phyloP scores from a whole-genome alignment of 306 rosid species.

The Lathyrus tuberosus region DNA sequence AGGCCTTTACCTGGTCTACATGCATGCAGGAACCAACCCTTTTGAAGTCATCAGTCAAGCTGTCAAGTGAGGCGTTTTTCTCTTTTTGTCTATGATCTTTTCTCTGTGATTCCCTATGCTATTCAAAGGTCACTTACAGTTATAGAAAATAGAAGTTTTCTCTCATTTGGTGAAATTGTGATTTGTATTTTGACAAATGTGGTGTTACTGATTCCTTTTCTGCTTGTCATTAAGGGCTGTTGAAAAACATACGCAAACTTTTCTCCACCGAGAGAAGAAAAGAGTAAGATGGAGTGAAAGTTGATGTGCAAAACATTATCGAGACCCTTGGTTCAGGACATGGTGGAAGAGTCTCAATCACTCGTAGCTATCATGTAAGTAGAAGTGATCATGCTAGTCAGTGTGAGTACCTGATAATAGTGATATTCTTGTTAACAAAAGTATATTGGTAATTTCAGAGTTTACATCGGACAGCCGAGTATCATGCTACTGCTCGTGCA shows the following conservation, averaged over 20 bases:
- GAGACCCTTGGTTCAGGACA: too few species aligned
- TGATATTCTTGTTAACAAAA: neutral
- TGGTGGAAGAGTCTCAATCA: too few species aligned
- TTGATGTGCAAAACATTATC: too few species aligned
- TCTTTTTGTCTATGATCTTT: neutral
- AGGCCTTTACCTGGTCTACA: slow-evolving; percentile 78
- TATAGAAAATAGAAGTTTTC: neutral
- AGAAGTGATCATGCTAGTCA: too few species aligned
- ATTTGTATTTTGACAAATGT: too few species aligned
- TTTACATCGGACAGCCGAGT: neutral
- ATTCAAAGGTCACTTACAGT: neutral
- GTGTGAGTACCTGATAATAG: too few species aligned
- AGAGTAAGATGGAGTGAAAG: too few species aligned
- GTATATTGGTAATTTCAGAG: slow-evolving; percentile 3
- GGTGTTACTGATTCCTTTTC: too few species aligned
- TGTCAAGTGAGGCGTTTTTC: slow-evolving; percentile 67
- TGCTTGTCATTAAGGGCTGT: too few species aligned
- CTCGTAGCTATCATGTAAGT: too few species aligned
- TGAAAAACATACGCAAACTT: too few species aligned
- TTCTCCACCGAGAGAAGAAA: too few species aligned
- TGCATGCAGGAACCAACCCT: slow-evolving; percentile 96
- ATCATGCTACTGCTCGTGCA: slow-evolving; percentile 8
- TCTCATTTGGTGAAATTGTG: slow-evolving; percentile 3
- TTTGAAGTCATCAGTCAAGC: slow-evolving; percentile 89
- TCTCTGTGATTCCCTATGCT: neutral